Evolutionary conservation across 2,329 filamentous ascomycete genomes (phyloP), one percentile per base, ranked within the genome.

Genomic region (Westerdykella aurantiaca): DNA sequence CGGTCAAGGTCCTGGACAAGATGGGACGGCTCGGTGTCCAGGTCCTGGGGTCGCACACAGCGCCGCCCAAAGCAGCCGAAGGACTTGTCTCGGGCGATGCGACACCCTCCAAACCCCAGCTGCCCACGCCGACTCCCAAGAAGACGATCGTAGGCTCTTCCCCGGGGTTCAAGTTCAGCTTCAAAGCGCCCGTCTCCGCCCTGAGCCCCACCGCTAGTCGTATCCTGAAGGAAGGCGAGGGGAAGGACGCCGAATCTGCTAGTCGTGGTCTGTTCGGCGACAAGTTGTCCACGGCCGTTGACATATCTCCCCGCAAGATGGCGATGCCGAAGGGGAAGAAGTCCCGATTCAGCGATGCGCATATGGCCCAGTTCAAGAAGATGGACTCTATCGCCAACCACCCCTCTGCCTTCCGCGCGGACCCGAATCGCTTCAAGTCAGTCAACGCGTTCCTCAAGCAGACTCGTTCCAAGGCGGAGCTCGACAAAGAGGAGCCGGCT

Each of bases 301-400:
- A 75, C 21, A 60, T 69, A 23, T 58, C 71, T 31, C 70, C 70
- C 9, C 83, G 91, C 52, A 88, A 82, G 66, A 86, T 95, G 59
- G 90, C 86, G 6, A 81, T 81, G 53, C 81, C 90, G 11, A 94
- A 84, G 70, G 83, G 87, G 54, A 90, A 84, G 64, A 78, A 81
- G 40, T 74, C 82, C 39, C 83, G 91, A 37, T 97, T 84, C 70
- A 95, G 88, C 63, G 84, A 88, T 50, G 82, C 80, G 31, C 91
- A 97, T 64, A 85, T 87, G 79, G 82, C 83, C 39, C 80, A 91
- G 60, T 96, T 97, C 72, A 88, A 88, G 70, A 97, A 95, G 74
- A 96, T 97, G 91, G 89, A 95, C 64, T 96, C 90, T 2, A 96
- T 97, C 60, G 87, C 82, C 35, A 83, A 83, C 49, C 90, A 96